Conservation (phyloP, 208 protist species). For the Angomonas deanei region DNA sequence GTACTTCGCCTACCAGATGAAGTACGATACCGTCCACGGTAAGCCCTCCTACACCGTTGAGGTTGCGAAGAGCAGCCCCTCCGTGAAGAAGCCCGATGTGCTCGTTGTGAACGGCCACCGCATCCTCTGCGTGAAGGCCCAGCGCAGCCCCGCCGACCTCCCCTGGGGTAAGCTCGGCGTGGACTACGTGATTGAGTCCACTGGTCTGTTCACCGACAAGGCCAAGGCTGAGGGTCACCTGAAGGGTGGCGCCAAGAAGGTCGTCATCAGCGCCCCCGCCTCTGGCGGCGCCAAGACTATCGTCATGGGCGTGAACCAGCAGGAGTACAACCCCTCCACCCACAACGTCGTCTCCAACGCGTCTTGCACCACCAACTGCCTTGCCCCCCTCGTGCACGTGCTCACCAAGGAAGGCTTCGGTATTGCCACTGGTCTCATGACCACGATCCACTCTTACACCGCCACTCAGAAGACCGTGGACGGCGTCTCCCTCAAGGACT, state of each 20-base stretch:
- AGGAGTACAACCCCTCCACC: slow-evolving; percentile 74
- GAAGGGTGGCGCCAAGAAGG: slow-evolving; percentile 95
- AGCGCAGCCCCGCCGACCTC: slow-evolving; percentile 92
- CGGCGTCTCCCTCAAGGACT: slow-evolving; percentile 97
- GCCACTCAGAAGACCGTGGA: slow-evolving; percentile 99
- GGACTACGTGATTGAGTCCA: slow-evolving; percentile 98
- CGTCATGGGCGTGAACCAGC: slow-evolving; percentile 99
- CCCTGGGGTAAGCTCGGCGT: slow-evolving; percentile 91
- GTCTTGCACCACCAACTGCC: slow-evolving; percentile 99
- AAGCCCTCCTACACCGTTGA: slow-evolving; percentile 76
- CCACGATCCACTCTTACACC: slow-evolving; percentile 99
- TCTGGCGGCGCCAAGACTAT: slow-evolving; percentile 95
- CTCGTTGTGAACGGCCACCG: slow-evolving; percentile 79
- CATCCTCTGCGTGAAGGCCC: slow-evolving; percentile 72
- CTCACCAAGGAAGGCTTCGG: slow-evolving; percentile 95
- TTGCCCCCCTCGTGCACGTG: slow-evolving; percentile 97
- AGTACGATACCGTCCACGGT: slow-evolving; percentile 97
- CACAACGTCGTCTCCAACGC: slow-evolving; percentile 96
- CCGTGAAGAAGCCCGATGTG: slow-evolving; percentile 47
- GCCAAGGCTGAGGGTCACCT: slow-evolving; percentile 92
- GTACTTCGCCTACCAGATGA: slow-evolving; percentile 96
- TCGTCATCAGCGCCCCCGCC: slow-evolving; percentile 99
- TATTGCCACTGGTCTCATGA: slow-evolving; percentile 98
- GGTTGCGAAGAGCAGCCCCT: slow-evolving; percentile 63
- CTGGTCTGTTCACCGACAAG: slow-evolving; percentile 96